Evolutionary conservation across 495 filamentous ascomycete species (phyloP), one percentile per base, ranked within the genome.

Genomic region (Aspergillus funiculosus): DNA sequence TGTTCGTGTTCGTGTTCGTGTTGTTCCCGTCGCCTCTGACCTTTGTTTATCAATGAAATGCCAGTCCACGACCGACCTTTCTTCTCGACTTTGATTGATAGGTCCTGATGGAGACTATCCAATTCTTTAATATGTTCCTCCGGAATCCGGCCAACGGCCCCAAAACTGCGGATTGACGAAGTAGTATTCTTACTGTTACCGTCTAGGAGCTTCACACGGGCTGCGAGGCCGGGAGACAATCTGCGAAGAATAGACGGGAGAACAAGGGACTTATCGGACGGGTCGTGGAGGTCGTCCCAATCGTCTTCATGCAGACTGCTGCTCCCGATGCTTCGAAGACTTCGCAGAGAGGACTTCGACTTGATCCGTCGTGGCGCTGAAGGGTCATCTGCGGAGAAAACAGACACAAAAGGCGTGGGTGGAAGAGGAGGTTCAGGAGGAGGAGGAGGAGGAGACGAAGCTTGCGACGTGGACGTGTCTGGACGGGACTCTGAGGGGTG

Each of bases 161-260:
- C 74, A 43, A 63, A 59, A 38, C 57, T 56, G 36, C 57, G 60
- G 17, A n/a, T n/a, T n/a, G 58, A 62, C 13, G 61, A 63, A 43
- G 57, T 68, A 14, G 53, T 61, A 45, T 25, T 72, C 68, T 64
- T 72, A 57, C 46, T 75, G 69, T 62, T 83, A 69, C 67, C 60
- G 57, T 85, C 81, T 31, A 90, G 66, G 28, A 82, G 73, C 57
- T 85, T 87, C 44, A 90, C 78, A 62, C 86, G 82, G 38, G 84
- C 86, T 50, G 85, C 83, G 15, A 90, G 72, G 17, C 83, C 85
- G 30, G 86, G 84, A 20, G 84, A 87, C 25, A 73, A 49, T 7
- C 68, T 66, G 40, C 68, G 68, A 39, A 72, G 62, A 48, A 73
- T 64, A 21, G 61, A 66, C 21, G 64, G 54, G 11, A 56, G 61